A percentile compares a stretch with the other conserved stretches of the same genome.
phyloP scores from a whole-genome alignment of 805 yeast species.

The Tetrapisispora namnaoensis region DNA sequence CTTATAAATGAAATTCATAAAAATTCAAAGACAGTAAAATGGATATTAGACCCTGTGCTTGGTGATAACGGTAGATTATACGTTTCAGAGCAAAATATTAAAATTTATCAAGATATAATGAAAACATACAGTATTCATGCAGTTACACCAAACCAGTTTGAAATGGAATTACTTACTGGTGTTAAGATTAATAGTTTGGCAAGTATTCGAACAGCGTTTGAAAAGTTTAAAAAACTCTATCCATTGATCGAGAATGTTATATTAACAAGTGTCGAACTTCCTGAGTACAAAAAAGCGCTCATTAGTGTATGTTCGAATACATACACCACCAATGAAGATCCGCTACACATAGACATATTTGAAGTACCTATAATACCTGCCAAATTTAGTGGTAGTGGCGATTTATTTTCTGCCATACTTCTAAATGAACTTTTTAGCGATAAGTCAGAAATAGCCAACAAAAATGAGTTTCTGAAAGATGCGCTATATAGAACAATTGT shows the following conservation, averaged over 20 bases:
- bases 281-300: not conserved
- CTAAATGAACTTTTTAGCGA: slow-evolving; percentile 31
- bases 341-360: slow-evolving; percentile 22
- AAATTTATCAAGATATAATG: slow-evolving; percentile 42
- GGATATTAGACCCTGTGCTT: slow-evolving; percentile 83
- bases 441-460: not conserved
- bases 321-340: not conserved
- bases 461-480: slow-evolving; percentile 2
- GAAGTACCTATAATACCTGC: slow-evolving; percentile 45
- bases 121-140: slow-evolving; percentile 36
- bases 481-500: slow-evolving; percentile 35
- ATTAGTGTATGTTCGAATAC: slow-evolving; percentile 5
- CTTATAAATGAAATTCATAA: slow-evolving; percentile 30
- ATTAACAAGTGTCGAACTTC: slow-evolving; percentile 42
- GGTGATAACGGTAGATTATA: slow-evolving; percentile 85
- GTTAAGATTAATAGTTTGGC: slow-evolving; percentile 32
- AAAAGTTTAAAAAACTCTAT: slow-evolving; percentile 35
- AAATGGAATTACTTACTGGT: slow-evolving; percentile 51
- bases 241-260: slow-evolving; percentile 42
- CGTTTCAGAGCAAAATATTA: slow-evolving; percentile 50
- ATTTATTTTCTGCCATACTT: slow-evolving; percentile 54
- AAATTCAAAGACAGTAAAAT: slow-evolving; percentile 28
- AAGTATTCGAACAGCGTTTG: slow-evolving; percentile 33
- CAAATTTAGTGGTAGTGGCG: slow-evolving; percentile 66
- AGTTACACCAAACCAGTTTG: slow-evolving; percentile 69